Percentiles rank a stretch among this genome's conserved stretches.
phyloP scores from a whole-genome alignment of 2,329 filamentous ascomycete species.

The Apiospora rasikravindrae region DNA sequence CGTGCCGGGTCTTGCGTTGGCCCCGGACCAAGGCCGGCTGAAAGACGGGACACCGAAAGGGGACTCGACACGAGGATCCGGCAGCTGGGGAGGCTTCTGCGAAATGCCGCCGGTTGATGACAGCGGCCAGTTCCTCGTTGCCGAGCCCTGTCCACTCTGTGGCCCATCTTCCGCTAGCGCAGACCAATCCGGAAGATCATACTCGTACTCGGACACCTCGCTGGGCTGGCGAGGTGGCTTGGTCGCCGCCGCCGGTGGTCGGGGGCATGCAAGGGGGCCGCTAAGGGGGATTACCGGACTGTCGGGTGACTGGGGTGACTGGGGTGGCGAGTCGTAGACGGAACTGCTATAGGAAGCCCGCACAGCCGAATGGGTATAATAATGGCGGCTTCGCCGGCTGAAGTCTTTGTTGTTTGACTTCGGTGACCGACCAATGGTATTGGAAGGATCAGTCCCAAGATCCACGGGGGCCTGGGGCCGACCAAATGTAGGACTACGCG shows the following conservation, averaged over 20 bases:
- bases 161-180: constrained; percentile 1
- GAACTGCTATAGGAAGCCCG: constrained; percentile 2
- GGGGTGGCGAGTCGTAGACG: constrained; percentile 13
- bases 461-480: neutral
- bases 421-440: constrained; percentile 22
- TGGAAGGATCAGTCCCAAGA: neutral
- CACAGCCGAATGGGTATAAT: constrained; percentile 11
- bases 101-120: neutral
- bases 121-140: neutral
- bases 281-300: constrained; percentile 21
- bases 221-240: neutral
- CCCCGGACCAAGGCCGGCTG: constrained; percentile 24
- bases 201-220: neutral
- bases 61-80: constrained; percentile 13
- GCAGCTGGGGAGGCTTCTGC: neutral
- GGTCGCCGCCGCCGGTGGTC: neutral
- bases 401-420: constrained; percentile 16
- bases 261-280: constrained; percentile 18
- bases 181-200: constrained; percentile 17
- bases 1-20: constrained; percentile 21
- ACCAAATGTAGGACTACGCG: constrained; percentile 17
- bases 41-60: constrained; percentile 23
- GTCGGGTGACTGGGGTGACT: constrained; percentile 20
- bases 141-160: neutral
- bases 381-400: constrained; percentile 22